These are phyloP conservation scores for Claviceps sp. DNA, from an alignment of 2,329 filamentous ascomycete species.

Conservation along the genomic window DNA sequence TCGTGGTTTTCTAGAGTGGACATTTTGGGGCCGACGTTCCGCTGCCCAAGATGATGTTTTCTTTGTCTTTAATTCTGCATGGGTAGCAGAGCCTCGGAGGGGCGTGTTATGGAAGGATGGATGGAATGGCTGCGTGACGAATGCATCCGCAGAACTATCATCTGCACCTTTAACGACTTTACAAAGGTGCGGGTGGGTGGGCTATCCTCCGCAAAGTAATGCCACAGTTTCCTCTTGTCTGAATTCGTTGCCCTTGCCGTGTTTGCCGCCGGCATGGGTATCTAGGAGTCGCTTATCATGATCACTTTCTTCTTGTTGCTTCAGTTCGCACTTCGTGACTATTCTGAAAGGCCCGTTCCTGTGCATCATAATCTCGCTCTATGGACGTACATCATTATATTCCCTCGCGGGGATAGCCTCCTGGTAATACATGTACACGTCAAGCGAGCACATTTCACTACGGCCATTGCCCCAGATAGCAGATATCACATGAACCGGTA, in stretches of 20 bases:
- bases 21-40: conserved; percentile 9
- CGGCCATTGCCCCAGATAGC: too few relatives aligned
- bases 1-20: conserved; percentile 23
- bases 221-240: conserved; percentile 22
- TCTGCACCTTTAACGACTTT: conserved; percentile 21
- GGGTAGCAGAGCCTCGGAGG: conserved; percentile 16
- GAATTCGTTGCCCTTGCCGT: conserved; percentile 13
- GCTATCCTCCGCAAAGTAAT: conserved; percentile 27
- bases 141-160: conserved; percentile 13
- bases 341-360: too few relatives aligned
- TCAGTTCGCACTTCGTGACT: too few relatives aligned
- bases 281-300: conserved; percentile 23
- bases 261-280: conserved; percentile 19
- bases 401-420: too few relatives aligned
- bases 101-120: conserved; percentile 14
- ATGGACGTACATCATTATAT: too few relatives aligned
- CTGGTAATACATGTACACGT: too few relatives aligned
- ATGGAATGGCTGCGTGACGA: conserved; percentile 22
- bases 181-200: conserved; percentile 22
- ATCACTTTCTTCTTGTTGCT: conserved; percentile 9
- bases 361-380: too few relatives aligned
- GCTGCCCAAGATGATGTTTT: background rate
- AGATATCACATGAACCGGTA: too few relatives aligned
- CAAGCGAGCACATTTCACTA: too few relatives aligned
- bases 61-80: background rate